phyloP scores from a whole-genome alignment of 2,329 filamentous ascomycete species.

The Fusarium hainanense region DNA sequence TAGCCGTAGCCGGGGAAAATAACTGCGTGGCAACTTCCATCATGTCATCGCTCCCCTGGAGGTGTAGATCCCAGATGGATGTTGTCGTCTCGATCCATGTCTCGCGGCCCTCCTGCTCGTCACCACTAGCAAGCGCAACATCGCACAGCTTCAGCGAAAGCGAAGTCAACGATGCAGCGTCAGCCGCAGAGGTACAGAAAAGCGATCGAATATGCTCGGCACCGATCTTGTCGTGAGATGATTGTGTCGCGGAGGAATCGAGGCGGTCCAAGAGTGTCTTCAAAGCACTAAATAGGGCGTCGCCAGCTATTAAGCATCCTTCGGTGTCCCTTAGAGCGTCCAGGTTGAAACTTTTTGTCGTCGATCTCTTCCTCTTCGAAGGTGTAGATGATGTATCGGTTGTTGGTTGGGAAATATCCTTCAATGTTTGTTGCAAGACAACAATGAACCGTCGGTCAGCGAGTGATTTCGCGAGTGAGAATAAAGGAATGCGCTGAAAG shows the following conservation, averaged over 20 bases:
- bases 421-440: slow-evolving; percentile 73
- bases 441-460: slow-evolving; percentile 75
- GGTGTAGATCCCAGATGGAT: slow-evolving; percentile 64
- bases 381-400: slow-evolving; percentile 43
- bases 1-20: slow-evolving; percentile 51
- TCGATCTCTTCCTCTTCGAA: slow-evolving; percentile 61
- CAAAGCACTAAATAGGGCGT: slow-evolving; percentile 61
- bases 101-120: slow-evolving; percentile 54
- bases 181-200: slow-evolving; percentile 62
- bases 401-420: slow-evolving; percentile 61
- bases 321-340: slow-evolving; percentile 53
- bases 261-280: slow-evolving; percentile 60
- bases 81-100: slow-evolving; percentile 61
- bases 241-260: slow-evolving; percentile 48
- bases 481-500: slow-evolving; percentile 73
- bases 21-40: slow-evolving; percentile 61
- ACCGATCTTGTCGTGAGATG: slow-evolving; percentile 62
- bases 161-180: slow-evolving; percentile 59
- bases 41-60: slow-evolving; percentile 61
- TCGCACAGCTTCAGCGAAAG: slow-evolving; percentile 61
- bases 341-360: slow-evolving; percentile 53
- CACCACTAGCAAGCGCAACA: slow-evolving; percentile 49
- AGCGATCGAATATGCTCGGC: slow-evolving; percentile 69
- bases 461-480: slow-evolving; percentile 76
- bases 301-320: slow-evolving; percentile 59